These are phyloP conservation scores for Camptophora hylomeconis DNA, from an alignment of 2,329 filamentous ascomycete species.

Conservation along the genomic window DNA sequence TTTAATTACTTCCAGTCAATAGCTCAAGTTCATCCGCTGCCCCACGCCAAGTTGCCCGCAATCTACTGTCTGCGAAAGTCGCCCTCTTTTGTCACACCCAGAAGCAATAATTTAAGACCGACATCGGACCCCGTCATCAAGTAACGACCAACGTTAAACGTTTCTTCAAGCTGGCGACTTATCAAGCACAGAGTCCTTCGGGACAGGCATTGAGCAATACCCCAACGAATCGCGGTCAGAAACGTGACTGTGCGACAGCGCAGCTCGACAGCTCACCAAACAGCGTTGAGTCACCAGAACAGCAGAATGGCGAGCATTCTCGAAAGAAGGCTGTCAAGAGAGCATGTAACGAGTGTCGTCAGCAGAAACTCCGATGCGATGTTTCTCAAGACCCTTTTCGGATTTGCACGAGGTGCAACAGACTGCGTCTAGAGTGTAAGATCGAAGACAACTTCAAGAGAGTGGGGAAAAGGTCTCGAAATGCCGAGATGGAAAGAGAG, in stretches of 20 bases:
- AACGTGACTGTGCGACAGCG: slow-evolving; percentile 30
- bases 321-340: slow-evolving; percentile 42
- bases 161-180: too few species aligned
- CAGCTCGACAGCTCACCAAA: slow-evolving; percentile 35
- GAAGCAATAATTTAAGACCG: too few species aligned
- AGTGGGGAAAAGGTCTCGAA: slow-evolving; percentile 51
- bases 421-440: slow-evolving; percentile 50
- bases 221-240: too few species aligned
- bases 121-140: too few species aligned
- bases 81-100: too few species aligned
- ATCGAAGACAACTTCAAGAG: slow-evolving; percentile 59
- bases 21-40: too few species aligned
- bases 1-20: too few species aligned
- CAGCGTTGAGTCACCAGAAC: slow-evolving; percentile 23
- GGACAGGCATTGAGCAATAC: too few species aligned
- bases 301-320: slow-evolving; percentile 28
- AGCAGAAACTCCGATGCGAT: slow-evolving; percentile 60
- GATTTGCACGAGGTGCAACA: slow-evolving; percentile 48
- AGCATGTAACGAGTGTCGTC: slow-evolving; percentile 56
- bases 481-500: slow-evolving; percentile 51
- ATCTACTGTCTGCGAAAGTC: too few species aligned
- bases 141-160: too few species aligned
- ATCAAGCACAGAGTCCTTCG: too few species aligned
- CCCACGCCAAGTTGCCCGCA: too few species aligned
- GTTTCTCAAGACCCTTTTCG: slow-evolving; percentile 52